These are phyloP conservation scores for Coprinopsis cinerea DNA, from an alignment of 768 basidiomycete genomes.

Conservation along the genomic window DNA sequence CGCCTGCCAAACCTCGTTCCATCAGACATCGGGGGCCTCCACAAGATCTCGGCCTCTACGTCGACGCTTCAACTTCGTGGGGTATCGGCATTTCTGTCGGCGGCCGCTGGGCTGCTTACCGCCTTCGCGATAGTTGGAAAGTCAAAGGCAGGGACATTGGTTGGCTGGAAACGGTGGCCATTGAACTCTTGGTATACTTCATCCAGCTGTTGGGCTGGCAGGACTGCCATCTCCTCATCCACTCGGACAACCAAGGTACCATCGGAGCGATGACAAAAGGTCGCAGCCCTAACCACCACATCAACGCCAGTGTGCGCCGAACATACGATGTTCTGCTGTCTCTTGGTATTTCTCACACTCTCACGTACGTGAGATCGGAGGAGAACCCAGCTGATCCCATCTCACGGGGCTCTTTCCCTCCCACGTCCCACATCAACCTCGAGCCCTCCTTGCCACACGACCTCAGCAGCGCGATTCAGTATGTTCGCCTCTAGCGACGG, in stretches of 20 bases:
- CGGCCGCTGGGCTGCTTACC: conserved; percentile 24
- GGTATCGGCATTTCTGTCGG: conserved; percentile 31
- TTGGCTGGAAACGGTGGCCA: conserved; percentile 22
- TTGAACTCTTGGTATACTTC: conserved; percentile 18
- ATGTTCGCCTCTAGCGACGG: background rate
- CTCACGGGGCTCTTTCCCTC: conserved; percentile 4
- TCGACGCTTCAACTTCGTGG: conserved; percentile 30
- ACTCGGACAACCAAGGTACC: conserved; percentile 31
- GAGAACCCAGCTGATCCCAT: conserved; percentile 12
- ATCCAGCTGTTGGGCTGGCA: conserved; percentile 6
- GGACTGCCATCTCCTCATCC: conserved; percentile 19
- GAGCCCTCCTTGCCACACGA: background rate
- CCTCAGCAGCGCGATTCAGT: background rate
- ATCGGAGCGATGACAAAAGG: conserved; percentile 29
- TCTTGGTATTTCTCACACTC: conserved; percentile 8
- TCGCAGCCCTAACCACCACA: conserved; percentile 21
- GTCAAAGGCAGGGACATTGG: conserved; percentile 11
- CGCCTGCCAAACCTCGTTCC: background rate
- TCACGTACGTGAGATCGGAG: conserved; percentile 7
- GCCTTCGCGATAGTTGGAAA: conserved; percentile 12
- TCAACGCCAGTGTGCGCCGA: conserved; percentile 24
- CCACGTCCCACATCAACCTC: background rate
- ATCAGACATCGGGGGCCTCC: conserved; percentile 2
- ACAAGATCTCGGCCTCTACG: conserved; percentile 21
- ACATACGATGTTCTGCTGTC: conserved; percentile 7